phyloP scores from a whole-genome alignment of 306 rosid species.

The Nissolia schottii region DNA sequence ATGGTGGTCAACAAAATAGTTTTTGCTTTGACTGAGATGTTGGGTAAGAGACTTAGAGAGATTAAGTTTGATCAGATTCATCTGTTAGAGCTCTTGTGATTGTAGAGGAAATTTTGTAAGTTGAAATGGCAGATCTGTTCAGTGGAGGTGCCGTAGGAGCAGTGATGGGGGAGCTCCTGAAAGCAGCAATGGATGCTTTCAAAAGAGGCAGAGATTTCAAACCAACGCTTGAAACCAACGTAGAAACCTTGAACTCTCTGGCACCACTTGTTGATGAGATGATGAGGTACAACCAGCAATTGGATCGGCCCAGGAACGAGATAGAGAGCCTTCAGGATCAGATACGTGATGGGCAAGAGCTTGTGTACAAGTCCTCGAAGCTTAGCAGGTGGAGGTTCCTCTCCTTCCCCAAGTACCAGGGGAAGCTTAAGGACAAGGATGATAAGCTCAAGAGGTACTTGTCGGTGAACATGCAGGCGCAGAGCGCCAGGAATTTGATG shows the following conservation, averaged over 20 bases:
- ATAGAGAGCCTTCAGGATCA: neutral
- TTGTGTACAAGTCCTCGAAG: constrained; percentile 31
- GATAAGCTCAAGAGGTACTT: neutral
- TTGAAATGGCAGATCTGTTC: neutral
- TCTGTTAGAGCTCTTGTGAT: too few relatives aligned
- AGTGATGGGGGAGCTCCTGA: neutral
- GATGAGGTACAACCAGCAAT: neutral
- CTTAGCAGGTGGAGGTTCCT: neutral
- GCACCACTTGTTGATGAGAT: constrained; percentile 19
- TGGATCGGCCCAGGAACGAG: constrained; percentile 28
- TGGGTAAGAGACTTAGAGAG: too few relatives aligned
- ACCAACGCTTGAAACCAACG: neutral
- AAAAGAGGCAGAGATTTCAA: neutral
- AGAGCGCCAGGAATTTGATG: constrained; percentile 29
- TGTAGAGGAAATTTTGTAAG: neutral
- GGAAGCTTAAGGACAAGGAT: constrained; percentile 1
- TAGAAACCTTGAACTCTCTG: neutral
- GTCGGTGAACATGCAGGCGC: neutral
- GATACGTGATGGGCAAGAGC: constrained; percentile 17
- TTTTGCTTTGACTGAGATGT: too few relatives aligned
- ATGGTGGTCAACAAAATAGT: too few relatives aligned
- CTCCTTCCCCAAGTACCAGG: constrained; percentile 13
- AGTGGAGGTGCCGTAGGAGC: neutral
- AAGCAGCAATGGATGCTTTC: neutral
- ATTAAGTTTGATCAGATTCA: too few relatives aligned